phyloP scores from a whole-genome alignment of 768 basidiomycete genomes.

The Tulasnella sp. region DNA sequence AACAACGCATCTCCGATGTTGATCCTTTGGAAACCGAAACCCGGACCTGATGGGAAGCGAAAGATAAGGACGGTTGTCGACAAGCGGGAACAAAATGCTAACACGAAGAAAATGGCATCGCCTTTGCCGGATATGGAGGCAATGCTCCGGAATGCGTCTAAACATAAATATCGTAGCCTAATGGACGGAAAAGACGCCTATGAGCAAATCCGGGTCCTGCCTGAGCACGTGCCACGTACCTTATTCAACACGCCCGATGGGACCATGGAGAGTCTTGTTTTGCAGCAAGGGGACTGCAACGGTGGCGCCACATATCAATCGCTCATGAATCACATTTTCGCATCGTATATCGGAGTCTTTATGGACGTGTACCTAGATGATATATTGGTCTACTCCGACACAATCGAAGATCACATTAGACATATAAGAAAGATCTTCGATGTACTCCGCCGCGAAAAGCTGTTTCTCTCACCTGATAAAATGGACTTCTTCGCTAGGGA shows the following conservation, averaged over 20 bases:
- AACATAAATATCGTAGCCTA: slow-evolving; percentile 22
- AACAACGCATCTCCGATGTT: slow-evolving; percentile 21
- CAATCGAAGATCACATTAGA: slow-evolving; percentile 44
- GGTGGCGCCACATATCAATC: slow-evolving; percentile 46
- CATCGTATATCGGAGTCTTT: slow-evolving; percentile 46
- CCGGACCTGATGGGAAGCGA: slow-evolving; percentile 24
- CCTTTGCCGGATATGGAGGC: slow-evolving; percentile 33
- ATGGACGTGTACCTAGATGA: slow-evolving; percentile 54
- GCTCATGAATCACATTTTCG: slow-evolving; percentile 45
- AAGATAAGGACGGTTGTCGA: slow-evolving; percentile 31
- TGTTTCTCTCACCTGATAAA: slow-evolving; percentile 45
- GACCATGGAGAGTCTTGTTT: slow-evolving; percentile 29
- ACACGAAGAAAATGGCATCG: slow-evolving; percentile 29
- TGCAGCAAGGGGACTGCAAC: slow-evolving; percentile 41
- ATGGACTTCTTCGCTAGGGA: slow-evolving; percentile 42
- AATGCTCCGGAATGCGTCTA: slow-evolving; percentile 27
- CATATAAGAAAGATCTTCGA: slow-evolving; percentile 45
- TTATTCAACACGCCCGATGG: slow-evolving; percentile 25
- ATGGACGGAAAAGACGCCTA: slow-evolving; percentile 32
- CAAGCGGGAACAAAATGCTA: slow-evolving; percentile 25
- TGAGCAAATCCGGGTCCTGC: slow-evolving; percentile 24
- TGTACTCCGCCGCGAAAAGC: slow-evolving; percentile 40
- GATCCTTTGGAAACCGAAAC: slow-evolving; percentile 15
- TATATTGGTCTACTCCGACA: slow-evolving; percentile 52
- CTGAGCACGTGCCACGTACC: slow-evolving; percentile 19